These are phyloP conservation scores for Salvia sclarea DNA, from an alignment of 305 asterid genomes.

Conservation along the genomic window DNA sequence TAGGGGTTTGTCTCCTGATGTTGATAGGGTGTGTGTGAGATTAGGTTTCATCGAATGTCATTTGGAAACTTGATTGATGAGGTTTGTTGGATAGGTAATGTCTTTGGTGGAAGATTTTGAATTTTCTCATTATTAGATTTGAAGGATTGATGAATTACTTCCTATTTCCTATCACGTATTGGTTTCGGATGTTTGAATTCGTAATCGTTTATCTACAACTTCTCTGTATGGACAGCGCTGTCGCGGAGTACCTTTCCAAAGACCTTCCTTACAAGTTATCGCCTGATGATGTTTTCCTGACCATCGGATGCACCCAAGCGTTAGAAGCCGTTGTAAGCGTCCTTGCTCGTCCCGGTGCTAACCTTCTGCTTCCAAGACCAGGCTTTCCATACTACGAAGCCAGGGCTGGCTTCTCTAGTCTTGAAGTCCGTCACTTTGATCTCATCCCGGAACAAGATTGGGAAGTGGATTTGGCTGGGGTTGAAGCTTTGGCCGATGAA, in stretches of 20 bases:
- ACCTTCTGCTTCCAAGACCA: conserved; percentile 69
- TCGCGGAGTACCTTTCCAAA: conserved; percentile 66
- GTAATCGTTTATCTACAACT: neutral
- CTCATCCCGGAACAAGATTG: conserved; percentile 62
- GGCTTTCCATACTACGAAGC: conserved; percentile 71
- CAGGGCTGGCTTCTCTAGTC: conserved; percentile 44
- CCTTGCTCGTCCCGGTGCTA: conserved; percentile 61
- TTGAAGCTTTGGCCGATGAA: conserved; percentile 66
- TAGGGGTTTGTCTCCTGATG: neutral
- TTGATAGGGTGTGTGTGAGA: neutral
- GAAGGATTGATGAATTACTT: neutral
- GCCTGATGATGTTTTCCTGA: conserved; percentile 65
- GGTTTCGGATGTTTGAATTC: neutral
- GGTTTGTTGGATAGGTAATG: neutral
- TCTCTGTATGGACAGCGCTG: conserved; percentile 36
- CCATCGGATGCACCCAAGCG: conserved; percentile 74
- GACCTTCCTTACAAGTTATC: conserved; percentile 64
- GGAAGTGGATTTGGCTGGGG: conserved; percentile 64
- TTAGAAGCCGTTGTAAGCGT: conserved; percentile 56
- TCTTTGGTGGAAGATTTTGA: neutral
- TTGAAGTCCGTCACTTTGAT: conserved; percentile 66
- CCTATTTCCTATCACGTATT: too few species aligned
- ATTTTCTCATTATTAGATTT: neutral
- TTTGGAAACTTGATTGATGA: neutral
- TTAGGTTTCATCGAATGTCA: neutral